Base-by-base conservation (phyloP, 345 rosid genomes). In the Melaleuca alternifolia region DNA sequence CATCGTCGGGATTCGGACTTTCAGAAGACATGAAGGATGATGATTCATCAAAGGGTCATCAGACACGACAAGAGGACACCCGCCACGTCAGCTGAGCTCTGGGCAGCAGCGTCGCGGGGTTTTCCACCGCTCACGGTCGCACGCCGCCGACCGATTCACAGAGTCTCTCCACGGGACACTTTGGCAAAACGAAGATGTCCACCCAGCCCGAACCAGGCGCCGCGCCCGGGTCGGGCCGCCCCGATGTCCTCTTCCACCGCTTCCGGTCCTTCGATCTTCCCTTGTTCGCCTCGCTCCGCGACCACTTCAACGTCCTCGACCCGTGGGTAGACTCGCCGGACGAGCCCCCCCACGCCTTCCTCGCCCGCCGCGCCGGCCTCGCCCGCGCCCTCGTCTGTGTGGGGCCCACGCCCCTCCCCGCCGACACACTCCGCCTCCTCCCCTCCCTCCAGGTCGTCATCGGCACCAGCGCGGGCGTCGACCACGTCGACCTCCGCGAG, bases 401-500 rank as follows among this genome's bases (percentile, higher is more conserved):
- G 15, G 93, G 89, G 54, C 88, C 87, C 62, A 11, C 51, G 5
- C 91, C 91, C 44, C 52, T 93, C 86, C 77, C 89, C 50, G 59
- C 90, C 86, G 77, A 84, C 46, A 83, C 81, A 48, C 88, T 92
- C 79, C 82, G 85, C 59, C 88, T 87, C 85, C 87, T 92, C 54
- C 91, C 92, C 20, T 83, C 83, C 75, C 86, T 92, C 50, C 54
- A 89, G 61, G 54, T 93, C 10, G 85, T 91, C 61, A 91, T 93
- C 65, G 84, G 86, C 41, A 48, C 91, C 83, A 89, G 87, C 89
- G 83, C 87, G 37, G 93, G 94, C 54, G 11, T 89, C 12, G 93
- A 91, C 85, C 89, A 93, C 26, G 51, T 92, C 54, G 93, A 92
- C 88, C 88, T 93, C 51, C 59, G 16, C 26, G 93, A 92, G 88